Base-by-base conservation (phyloP, 1,139 yeast genomes). In the Blastobotrys malaysiensis region DNA sequence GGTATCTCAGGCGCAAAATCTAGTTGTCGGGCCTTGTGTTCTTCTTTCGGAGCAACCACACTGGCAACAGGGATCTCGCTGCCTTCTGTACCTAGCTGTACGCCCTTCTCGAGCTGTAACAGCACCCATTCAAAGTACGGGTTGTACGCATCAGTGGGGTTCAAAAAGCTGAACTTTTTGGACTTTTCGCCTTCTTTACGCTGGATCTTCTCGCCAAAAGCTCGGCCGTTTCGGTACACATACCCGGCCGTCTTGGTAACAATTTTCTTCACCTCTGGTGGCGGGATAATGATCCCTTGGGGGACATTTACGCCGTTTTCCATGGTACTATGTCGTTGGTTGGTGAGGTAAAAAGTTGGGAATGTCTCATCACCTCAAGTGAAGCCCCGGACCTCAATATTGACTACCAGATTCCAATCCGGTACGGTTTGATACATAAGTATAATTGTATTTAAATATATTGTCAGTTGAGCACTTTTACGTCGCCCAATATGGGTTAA, bases 201-300 rank as follows among this genome's bases (percentile, higher is more conserved):
- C 27, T 70, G 72, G 52, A 89, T 77, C 55, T 88, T 73, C 5
- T 76, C 75, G 62, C 85, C 95, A 69, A 89, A 87, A 9, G 55
- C 39, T 63, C 66, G 55, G 0, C 96, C 97, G 65, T 88, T 86
- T 59, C 87, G 77, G 31, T 73, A 64, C 9, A 90, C 88, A 64
- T 85, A 88, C 2, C 74, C 80, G 1, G 86, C 88, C 0, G 96
- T 88, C 65, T 86, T 87, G 53, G 81, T 84, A 14, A 90, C 84
- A 7, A 82, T 77, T 24, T 75, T 64, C 48, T 79, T 73, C 5
- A 82, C 67, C 21, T 82, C 82, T 1, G 75, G 76, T 1, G 88
- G 87, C 0, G 90, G 90, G 2, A 81, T 68, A 13, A 70, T 72
- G 9, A 80, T 65, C 20, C 77, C 79, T 0, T 69, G 72, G 1